A percentile compares a stretch with the other conserved stretches of the same genome.
phyloP scores from a whole-genome alignment of 768 basidiomycete genomes.

The Kwoniella heveanensis region DNA sequence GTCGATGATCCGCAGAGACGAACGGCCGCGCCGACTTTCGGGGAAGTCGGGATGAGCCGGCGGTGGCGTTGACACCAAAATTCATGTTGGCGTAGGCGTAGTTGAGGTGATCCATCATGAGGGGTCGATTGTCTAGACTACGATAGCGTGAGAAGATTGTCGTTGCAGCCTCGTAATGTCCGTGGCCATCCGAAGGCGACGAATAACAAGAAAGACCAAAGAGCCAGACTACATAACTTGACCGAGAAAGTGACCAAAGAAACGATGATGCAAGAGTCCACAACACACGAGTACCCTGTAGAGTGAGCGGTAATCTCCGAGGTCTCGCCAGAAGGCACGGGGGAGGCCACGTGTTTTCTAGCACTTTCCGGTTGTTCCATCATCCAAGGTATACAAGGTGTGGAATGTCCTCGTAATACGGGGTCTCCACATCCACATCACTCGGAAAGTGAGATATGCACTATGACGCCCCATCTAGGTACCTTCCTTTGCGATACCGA shows the following conservation, averaged over 20 bases:
- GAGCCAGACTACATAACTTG: not conserved
- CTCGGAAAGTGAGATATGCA: not conserved
- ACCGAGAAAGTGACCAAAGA: not conserved
- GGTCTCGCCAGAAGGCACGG: not conserved
- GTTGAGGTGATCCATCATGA: not conserved
- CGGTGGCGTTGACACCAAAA: not conserved
- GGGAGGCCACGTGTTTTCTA: constrained; percentile 8
- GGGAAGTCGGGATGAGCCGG: constrained; percentile 20
- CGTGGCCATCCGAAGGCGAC: too few species aligned
- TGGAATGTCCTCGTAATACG: constrained; percentile 4
- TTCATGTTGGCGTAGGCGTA: not conserved
- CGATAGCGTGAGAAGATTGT: not conserved
- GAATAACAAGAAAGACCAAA: not conserved
- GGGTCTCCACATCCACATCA: not conserved
- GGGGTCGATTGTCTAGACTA: too few species aligned
- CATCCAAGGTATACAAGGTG: not conserved
- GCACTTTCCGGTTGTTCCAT: constrained; percentile 6
- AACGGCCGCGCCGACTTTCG: constrained; percentile 31
- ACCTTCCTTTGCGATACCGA: too few species aligned
- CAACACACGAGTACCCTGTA: too few species aligned
- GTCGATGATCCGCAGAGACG: constrained; percentile 35
- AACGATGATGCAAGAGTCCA: not conserved
- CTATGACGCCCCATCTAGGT: too few species aligned
- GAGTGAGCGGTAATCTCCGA: constrained; percentile 2
- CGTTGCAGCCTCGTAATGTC: not conserved